A percentile compares a stretch with the other conserved stretches of the same genome.
Evolutionary conservation across 805 yeast genomes (phyloP).

Genomic region (Starmerella etchellsii): DNA sequence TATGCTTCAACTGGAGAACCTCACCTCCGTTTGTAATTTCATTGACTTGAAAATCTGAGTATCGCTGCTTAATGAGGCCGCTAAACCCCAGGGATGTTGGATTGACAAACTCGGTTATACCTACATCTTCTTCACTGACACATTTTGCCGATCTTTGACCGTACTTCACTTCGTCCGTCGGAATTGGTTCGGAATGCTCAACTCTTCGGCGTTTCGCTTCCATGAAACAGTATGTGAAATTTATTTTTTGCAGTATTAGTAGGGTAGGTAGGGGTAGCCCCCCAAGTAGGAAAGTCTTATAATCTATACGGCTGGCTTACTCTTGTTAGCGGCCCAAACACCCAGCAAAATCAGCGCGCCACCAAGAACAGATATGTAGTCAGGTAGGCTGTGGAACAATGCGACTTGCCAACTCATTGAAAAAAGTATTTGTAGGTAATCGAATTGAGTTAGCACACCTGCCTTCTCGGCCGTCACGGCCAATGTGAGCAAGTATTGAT

Average conservation of each 20-base stretch:
- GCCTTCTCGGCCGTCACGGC: constrained; percentile 76
- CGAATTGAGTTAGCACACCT: constrained; percentile 58
- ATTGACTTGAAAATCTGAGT: constrained; percentile 86
- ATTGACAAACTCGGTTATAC: constrained; percentile 62
- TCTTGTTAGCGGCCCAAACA: constrained; percentile 1
- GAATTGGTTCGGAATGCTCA: background rate
- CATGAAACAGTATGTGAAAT: background rate
- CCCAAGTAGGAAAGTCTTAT: too few species aligned
- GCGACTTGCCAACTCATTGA: constrained; percentile 62
- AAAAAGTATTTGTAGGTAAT: constrained; percentile 62
- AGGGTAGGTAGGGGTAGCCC: too few species aligned
- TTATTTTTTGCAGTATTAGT: background rate
- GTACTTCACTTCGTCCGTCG: background rate
- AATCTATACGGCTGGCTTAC: too few species aligned
- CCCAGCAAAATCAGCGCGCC: constrained; percentile 45
- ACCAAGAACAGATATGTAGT: constrained; percentile 53
- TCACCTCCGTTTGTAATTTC: constrained; percentile 60
- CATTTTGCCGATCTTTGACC: constrained; percentile 20
- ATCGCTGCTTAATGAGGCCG: constrained; percentile 76
- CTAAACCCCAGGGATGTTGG: constrained; percentile 46
- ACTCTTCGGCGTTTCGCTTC: constrained; percentile 4
- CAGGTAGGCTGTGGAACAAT: constrained; percentile 63
- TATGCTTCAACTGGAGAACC: constrained; percentile 52
- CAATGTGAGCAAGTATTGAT: constrained; percentile 66
- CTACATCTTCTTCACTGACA: constrained; percentile 68